Percentiles rank a stretch among this genome's conserved stretches.
phyloP scores from a whole-genome alignment of 768 basidiomycete species.

The Galerina sulciceps region DNA sequence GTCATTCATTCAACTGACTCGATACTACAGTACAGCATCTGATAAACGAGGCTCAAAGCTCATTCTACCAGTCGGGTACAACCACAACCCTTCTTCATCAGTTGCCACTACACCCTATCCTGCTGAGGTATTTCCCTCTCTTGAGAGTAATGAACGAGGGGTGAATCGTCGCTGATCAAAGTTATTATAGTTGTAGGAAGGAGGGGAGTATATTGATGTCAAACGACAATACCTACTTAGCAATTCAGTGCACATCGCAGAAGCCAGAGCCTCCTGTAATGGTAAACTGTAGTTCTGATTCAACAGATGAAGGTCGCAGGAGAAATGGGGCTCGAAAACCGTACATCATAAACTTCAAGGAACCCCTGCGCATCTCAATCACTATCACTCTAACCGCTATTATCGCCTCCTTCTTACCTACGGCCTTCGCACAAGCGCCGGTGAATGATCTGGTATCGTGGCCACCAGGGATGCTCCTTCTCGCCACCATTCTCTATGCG shows the following conservation, averaged over 20 bases:
- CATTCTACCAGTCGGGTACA: background rate
- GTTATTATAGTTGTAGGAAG: background rate
- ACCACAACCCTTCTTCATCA: background rate
- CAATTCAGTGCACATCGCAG: background rate
- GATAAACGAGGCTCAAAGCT: background rate
- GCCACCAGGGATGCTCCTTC: conserved; percentile 31
- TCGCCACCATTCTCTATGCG: conserved; percentile 31
- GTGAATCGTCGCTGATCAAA: background rate
- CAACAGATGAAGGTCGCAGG: background rate
- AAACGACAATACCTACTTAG: background rate
- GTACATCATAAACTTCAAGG: background rate
- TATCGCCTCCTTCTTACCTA: conserved; percentile 5
- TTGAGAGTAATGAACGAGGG: background rate
- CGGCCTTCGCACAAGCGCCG: conserved; percentile 28
- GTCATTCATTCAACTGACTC: background rate
- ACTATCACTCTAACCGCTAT: background rate
- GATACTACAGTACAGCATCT: background rate
- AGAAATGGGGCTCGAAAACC: background rate
- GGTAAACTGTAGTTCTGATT: background rate
- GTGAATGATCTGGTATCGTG: conserved; percentile 33
- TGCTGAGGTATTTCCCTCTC: background rate
- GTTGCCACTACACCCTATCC: background rate
- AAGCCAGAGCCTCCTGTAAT: background rate
- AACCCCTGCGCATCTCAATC: background rate
- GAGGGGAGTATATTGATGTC: too few species aligned